Evolutionary conservation across 2,329 filamentous ascomycete species (phyloP), one percentile per base, ranked within the genome.

Genomic region (Podosphaera xanthii): DNA sequence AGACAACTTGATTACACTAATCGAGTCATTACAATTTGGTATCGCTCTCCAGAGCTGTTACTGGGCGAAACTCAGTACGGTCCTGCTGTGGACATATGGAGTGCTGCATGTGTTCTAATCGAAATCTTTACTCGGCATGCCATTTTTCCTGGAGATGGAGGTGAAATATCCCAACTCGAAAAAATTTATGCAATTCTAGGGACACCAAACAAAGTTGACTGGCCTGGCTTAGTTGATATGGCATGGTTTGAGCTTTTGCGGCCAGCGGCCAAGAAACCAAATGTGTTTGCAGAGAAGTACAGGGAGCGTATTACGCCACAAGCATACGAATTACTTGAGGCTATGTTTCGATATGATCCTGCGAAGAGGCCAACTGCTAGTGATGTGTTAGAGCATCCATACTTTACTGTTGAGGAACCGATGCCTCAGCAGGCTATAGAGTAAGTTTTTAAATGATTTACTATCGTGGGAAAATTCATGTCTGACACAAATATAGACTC

Each of bases 21-120:
- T 69, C 86, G 92, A 42, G 94, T 98, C 65, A 95, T 98, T 69
- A 98, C 92, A 1, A 96, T 98, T 64, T 98, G 94, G 94, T 96
- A 96, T 70, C 81, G 90, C 3, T 87, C 88, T 0, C 89, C 90
- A 0, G 90, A 96, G 69, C 77, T 96, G n/a, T 75, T 95, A 0
- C 77, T 95, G 0, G 90, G 90, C 5, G 89, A 94, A 70, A 95
- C 90, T 4, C 82, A 87, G 65, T 96, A 96, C 68, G 88, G 86
- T 3, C 86, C 87, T 0, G 87, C 87, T 1, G 88, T 94, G 12
- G 90, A 96, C 68, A 86, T 98, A 42, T 98, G 92, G 92, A 95
- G 89, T 67, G 92, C 92, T 1, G 92, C 91, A 1, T 98, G 92
- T 68, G 92, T 98, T 1, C 84, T 97, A 69, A 83, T 96, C 54